These are phyloP conservation scores for Marchantia polymorpha DNA, from an alignment of 225 moss, liverwort and hornwort genomes.

Conservation along the genomic window DNA sequence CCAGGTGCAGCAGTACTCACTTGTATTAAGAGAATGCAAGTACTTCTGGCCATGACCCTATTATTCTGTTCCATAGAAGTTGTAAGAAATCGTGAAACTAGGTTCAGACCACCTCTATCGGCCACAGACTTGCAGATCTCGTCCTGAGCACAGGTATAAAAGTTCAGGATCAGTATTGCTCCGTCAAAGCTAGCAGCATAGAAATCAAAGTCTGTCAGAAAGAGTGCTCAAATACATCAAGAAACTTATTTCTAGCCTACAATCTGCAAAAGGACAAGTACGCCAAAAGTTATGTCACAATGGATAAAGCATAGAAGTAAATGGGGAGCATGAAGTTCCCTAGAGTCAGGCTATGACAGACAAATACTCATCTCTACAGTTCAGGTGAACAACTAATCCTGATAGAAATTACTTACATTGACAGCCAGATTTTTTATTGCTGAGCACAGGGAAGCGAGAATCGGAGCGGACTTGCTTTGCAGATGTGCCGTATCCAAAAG, in stretches of 20 bases:
- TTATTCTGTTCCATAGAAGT: slow-evolving; percentile 55
- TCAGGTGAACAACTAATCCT: too few relatives aligned
- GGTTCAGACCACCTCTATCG: slow-evolving; percentile 68
- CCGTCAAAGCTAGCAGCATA: neutral
- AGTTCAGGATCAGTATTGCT: neutral
- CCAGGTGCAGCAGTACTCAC: slow-evolving; percentile 27
- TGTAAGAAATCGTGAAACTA: slow-evolving; percentile 61
- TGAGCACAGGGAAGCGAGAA: slow-evolving; percentile 64
- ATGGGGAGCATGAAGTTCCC: too few relatives aligned
- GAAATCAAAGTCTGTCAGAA: neutral
- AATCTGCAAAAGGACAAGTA: neutral
- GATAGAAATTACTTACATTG: slow-evolving; percentile 55
- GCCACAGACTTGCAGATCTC: slow-evolving; percentile 87
- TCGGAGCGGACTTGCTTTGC: slow-evolving; percentile 57
- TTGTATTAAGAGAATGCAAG: slow-evolving; percentile 74
- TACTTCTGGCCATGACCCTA: slow-evolving; percentile 58
- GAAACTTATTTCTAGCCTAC: neutral
- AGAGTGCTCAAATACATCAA: neutral
- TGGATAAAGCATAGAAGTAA: too few relatives aligned
- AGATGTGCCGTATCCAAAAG: slow-evolving; percentile 68
- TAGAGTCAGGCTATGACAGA: too few relatives aligned
- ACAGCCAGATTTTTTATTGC: slow-evolving; percentile 85
- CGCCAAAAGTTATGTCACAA: neutral
- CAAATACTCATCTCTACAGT: too few relatives aligned
- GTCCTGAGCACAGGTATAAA: slow-evolving; percentile 51